Percentiles rank a stretch among this genome's conserved stretches.
These are phyloP conservation scores for Neonothopanus nambi DNA, from an alignment of 1,284 basidiomycete species.

Conservation along the genomic window DNA sequence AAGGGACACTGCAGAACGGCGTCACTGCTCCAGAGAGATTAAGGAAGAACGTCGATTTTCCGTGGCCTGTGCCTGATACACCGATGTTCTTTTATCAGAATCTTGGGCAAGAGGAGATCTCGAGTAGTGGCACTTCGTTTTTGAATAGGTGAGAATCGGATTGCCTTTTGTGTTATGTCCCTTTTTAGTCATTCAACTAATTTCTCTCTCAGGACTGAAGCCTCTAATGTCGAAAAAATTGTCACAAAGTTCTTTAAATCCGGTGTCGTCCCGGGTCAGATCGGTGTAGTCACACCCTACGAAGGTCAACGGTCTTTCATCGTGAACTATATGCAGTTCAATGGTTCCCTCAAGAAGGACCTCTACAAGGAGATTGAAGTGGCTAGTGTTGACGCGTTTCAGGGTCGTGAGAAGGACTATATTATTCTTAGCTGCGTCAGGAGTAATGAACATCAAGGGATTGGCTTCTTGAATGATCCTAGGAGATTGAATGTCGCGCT, in stretches of 20 bases:
- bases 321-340: conserved; percentile 99
- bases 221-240: conserved; percentile 99
- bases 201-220: conserved; percentile 78
- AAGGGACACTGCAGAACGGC: conserved; percentile 98
- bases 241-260: conserved; percentile 99
- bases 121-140: conserved; percentile 97
- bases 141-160: conserved; percentile 71
- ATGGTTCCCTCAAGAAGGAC: conserved; percentile 97
- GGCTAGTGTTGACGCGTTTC: conserved; percentile 98
- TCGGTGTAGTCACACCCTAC: conserved; percentile 98
- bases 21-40: conserved; percentile 97
- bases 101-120: conserved; percentile 98
- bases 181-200: too few relatives aligned
- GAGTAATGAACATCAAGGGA: conserved; percentile 99
- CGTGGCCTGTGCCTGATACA: conserved; percentile 96
- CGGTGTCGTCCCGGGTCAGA: conserved; percentile 92
- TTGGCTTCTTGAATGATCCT: conserved; percentile 98
- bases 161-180: conserved; percentile 16
- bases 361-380: conserved; percentile 99
- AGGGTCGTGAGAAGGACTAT: conserved; percentile 99
- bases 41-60: conserved; percentile 97
- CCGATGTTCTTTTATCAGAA: conserved; percentile 99
- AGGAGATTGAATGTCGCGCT: conserved; percentile 96
- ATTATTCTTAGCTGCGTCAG: conserved; percentile 99
- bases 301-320: conserved; percentile 99